Percentiles rank a stretch among this genome's conserved stretches.
phyloP scores from a whole-genome alignment of 2,329 filamentous ascomycete species.

The Talaromyces sp. region DNA sequence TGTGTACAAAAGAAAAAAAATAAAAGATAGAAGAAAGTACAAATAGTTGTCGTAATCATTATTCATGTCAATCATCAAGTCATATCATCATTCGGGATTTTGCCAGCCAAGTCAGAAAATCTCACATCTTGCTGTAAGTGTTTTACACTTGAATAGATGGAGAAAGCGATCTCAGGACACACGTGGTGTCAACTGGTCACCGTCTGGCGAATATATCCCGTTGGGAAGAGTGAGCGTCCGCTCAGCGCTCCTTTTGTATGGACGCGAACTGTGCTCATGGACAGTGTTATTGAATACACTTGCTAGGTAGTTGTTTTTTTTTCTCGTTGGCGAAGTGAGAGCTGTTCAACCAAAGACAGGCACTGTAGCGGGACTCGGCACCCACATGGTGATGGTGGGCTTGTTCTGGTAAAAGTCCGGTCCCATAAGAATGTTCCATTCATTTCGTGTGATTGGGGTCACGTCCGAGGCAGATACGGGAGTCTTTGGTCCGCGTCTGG shows the following conservation, averaged over 20 bases:
- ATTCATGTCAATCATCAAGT: background rate
- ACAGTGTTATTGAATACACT: background rate
- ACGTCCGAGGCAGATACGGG: slow-evolving; percentile 40
- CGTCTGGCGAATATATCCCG: background rate
- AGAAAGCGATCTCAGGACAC: background rate
- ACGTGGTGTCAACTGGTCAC: background rate
- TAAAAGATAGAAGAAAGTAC: background rate
- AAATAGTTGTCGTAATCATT: background rate
- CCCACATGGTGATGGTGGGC: slow-evolving; percentile 34
- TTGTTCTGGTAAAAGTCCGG: slow-evolving; percentile 26
- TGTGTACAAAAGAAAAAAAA: background rate
- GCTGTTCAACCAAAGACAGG: slow-evolving; percentile 15
- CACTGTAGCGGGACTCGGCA: slow-evolving; percentile 28
- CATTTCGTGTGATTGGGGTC: slow-evolving; percentile 38
- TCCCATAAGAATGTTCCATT: slow-evolving; percentile 38
- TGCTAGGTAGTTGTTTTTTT: background rate
- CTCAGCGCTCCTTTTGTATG: background rate
- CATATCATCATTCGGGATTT: background rate
- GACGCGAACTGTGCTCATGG: background rate
- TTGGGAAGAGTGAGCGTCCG: background rate
- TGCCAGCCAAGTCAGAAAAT: background rate
- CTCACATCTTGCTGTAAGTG: too few species aligned
- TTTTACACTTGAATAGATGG: too few species aligned
- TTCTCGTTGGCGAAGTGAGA: background rate
- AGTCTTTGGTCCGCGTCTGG: slow-evolving; percentile 33